Percentiles rank a stretch among this genome's conserved stretches.
Evolutionary conservation across 2,329 filamentous ascomycete species (phyloP).

Genomic region (Fusarium sp.): DNA sequence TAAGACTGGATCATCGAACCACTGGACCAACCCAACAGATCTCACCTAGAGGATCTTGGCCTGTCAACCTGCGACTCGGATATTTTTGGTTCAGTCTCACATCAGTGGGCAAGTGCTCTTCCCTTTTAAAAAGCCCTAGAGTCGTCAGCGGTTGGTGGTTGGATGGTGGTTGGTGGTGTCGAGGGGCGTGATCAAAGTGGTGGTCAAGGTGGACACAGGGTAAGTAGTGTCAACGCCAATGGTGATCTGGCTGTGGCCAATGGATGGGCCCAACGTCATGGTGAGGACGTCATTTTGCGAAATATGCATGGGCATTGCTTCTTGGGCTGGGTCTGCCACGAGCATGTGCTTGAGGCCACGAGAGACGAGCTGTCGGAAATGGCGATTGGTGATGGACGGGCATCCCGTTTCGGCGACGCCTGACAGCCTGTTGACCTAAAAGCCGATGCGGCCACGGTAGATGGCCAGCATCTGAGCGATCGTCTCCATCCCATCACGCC

Average conservation of each 20-base stretch:
- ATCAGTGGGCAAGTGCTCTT: conserved; percentile 21
- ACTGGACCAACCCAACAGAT: conserved; percentile 1
- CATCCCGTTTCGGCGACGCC: conserved; percentile 25
- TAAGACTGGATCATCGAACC: neutral
- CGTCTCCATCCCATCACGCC: conserved; percentile 25
- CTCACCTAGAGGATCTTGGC: conserved; percentile 6
- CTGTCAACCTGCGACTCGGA: conserved; percentile 13
- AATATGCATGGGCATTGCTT: conserved; percentile 20
- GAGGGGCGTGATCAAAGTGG: conserved; percentile 32
- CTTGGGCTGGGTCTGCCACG: conserved; percentile 30
- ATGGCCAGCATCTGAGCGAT: conserved; percentile 11
- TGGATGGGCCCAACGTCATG: conserved; percentile 38
- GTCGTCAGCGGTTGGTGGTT: conserved; percentile 31
- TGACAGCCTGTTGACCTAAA: conserved; percentile 25
- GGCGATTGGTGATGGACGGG: conserved; percentile 23
- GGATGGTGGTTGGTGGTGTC: conserved; percentile 37
- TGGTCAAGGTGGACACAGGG: conserved; percentile 40
- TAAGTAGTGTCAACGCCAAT: conserved; percentile 41
- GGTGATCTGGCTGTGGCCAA: conserved; percentile 36
- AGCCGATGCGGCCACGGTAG: conserved; percentile 35
- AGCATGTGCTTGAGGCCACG: conserved; percentile 13
- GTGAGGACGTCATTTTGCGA: conserved; percentile 42
- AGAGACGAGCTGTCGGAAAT: conserved; percentile 14
- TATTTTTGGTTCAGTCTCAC: conserved; percentile 30
- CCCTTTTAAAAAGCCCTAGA: conserved; percentile 20